Conservation (phyloP, 352 stramenopile species). For the Aphanomyces invadans region DNA sequence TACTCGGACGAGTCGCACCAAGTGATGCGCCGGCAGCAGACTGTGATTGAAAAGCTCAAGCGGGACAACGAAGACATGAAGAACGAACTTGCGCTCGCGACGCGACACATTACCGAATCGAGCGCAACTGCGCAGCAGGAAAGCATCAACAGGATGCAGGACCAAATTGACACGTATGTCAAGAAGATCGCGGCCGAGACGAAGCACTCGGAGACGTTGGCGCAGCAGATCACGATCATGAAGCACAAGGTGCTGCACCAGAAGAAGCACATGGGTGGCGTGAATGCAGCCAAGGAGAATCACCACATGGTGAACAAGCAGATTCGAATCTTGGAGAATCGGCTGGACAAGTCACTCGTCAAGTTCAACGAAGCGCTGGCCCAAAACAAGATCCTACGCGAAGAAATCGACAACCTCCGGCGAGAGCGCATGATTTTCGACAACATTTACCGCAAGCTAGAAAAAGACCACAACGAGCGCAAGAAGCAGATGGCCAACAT, state of each 20-base stretch:
- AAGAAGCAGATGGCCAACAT: conserved; percentile 94
- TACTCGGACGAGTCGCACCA: conserved; percentile 91
- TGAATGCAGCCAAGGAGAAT: conserved; percentile 94
- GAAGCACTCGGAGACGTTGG: conserved; percentile 77
- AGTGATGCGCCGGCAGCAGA: conserved; percentile 92
- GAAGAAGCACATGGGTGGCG: conserved; percentile 93
- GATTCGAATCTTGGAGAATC: conserved; percentile 95
- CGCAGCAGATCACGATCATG: conserved; percentile 83
- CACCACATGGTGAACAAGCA: conserved; percentile 94
- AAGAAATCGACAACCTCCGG: conserved; percentile 92
- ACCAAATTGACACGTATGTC: conserved; percentile 86
- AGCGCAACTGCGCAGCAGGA: conserved; percentile 77
- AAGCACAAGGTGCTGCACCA: conserved; percentile 82
- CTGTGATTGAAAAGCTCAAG: conserved; percentile 84
- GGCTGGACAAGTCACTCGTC: conserved; percentile 93
- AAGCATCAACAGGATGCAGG: conserved; percentile 64
- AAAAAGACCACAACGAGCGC: conserved; percentile 89
- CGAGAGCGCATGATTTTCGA: conserved; percentile 93
- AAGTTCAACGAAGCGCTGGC: conserved; percentile 96
- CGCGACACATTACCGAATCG: conserved; percentile 80
- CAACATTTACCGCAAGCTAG: conserved; percentile 89
- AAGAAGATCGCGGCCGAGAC: conserved; percentile 77
- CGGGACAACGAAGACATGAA: conserved; percentile 84
- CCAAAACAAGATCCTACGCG: conserved; percentile 85
- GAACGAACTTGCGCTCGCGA: conserved; percentile 84